Conservation (phyloP, 163 green algal species). For the Trebouxia gelatinosa region DNA sequence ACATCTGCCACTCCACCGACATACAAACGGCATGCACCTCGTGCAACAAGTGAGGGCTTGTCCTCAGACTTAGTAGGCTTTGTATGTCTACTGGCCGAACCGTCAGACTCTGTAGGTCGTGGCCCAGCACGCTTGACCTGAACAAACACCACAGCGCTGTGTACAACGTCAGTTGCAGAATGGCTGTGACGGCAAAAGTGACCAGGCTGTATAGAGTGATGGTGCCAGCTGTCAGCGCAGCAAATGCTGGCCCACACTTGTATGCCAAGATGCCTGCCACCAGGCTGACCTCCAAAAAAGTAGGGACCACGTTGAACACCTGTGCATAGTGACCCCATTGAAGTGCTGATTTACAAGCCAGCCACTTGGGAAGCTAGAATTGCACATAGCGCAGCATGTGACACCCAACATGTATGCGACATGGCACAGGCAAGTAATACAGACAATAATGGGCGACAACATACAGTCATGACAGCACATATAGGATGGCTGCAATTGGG, state of each 20-base stretch:
- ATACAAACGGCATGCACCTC: no score
- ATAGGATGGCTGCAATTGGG: no score
- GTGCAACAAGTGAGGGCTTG: no score
- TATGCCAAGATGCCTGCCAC: conserved; percentile 86
- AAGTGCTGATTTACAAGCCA: background rate
- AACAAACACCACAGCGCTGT: background rate
- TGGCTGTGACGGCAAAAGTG: conserved; percentile 52
- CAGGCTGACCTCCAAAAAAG: conserved; percentile 82
- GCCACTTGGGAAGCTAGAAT: background rate
- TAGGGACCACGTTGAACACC: conserved; percentile 92
- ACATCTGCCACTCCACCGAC: no score
- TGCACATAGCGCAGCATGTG: background rate
- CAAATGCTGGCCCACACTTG: conserved; percentile 89
- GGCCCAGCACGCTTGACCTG: background rate
- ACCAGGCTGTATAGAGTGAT: conserved; percentile 62
- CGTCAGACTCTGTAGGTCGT: background rate
- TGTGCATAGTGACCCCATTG: background rate
- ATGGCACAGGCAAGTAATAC: no score
- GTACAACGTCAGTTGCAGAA: no score
- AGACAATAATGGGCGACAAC: no score
- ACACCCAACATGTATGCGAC: no score
- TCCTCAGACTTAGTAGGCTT: no score
- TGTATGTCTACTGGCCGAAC: no score
- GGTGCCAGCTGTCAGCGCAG: conserved; percentile 80
- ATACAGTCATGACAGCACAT: no score